Evolutionary conservation across 768 basidiomycete species (phyloP).

Genomic region (Leccinum ochraceum): DNA sequence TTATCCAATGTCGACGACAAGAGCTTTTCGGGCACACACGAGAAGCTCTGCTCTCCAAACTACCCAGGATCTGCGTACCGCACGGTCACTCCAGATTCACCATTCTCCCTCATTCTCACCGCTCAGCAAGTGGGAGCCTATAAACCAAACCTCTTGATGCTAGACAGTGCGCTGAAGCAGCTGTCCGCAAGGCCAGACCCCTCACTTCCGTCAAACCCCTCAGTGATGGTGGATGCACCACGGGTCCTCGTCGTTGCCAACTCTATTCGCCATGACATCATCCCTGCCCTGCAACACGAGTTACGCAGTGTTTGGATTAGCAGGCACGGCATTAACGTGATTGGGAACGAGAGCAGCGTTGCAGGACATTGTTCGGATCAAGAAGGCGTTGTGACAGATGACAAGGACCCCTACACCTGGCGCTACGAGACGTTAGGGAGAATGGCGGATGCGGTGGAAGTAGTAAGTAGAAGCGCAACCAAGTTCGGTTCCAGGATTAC

Average conservation of each 20-base stretch:
- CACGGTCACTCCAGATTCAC: slow-evolving; percentile 45
- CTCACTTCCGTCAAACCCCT: slow-evolving; percentile 21
- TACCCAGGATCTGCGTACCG: slow-evolving; percentile 36
- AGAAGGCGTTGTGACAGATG: slow-evolving; percentile 17
- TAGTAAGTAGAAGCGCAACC: slow-evolving; percentile 32
- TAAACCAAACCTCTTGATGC: slow-evolving; percentile 56
- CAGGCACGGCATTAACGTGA: slow-evolving; percentile 33
- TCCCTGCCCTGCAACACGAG: slow-evolving; percentile 57
- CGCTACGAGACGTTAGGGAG: slow-evolving; percentile 59
- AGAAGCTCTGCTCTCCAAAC: slow-evolving; percentile 39
- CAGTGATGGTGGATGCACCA: slow-evolving; percentile 31
- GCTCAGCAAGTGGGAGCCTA: slow-evolving; percentile 75
- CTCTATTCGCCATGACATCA: slow-evolving; percentile 66
- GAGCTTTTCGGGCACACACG: slow-evolving; percentile 63
- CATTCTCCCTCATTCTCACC: slow-evolving; percentile 67
- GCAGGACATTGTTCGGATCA: slow-evolving; percentile 34
- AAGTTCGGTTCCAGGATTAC: not conserved
- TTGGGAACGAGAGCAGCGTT: slow-evolving; percentile 36
- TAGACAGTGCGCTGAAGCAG: slow-evolving; percentile 34
- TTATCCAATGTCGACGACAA: slow-evolving; percentile 73
- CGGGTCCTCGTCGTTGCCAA: slow-evolving; percentile 68
- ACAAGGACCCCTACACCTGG: slow-evolving; percentile 44
- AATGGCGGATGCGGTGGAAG: slow-evolving; percentile 60
- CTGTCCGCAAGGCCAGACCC: slow-evolving; percentile 22
- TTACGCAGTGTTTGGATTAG: slow-evolving; percentile 69